These are phyloP conservation scores for Vitis hybrid DNA, from an alignment of 177 flowering plant species.

Conservation along the genomic window DNA sequence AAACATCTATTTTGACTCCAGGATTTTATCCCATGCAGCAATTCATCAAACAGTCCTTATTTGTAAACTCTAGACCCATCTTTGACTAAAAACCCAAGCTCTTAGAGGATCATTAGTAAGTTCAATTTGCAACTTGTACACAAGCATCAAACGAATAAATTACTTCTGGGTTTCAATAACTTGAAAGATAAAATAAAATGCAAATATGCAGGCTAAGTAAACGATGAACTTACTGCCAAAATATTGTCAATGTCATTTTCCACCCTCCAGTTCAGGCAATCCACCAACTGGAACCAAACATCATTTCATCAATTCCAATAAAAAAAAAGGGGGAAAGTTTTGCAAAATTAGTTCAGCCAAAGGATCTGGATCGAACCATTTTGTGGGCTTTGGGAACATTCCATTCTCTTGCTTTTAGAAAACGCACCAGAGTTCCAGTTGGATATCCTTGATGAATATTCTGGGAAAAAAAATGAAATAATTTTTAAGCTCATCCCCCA, in stretches of 20 bases:
- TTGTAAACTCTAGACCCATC: too few relatives aligned
- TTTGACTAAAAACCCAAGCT: too few relatives aligned
- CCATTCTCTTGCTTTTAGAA: constrained; percentile 77
- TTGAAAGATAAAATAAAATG: too few relatives aligned
- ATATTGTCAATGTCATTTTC: constrained; percentile 45
- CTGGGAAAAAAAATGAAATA: constrained; percentile 31
- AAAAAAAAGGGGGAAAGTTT: neutral
- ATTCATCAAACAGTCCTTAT: too few relatives aligned
- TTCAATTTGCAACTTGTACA: neutral
- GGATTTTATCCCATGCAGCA: too few relatives aligned
- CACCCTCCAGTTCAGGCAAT: constrained; percentile 46
- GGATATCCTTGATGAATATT: constrained; percentile 70
- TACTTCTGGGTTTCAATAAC: too few relatives aligned
- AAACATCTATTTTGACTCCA: neutral
- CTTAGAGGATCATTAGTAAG: neutral
- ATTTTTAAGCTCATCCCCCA: neutral
- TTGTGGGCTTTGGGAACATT: constrained; percentile 66
- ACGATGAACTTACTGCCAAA: constrained; percentile 28
- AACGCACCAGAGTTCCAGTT: constrained; percentile 55
- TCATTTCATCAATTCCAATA: neutral
- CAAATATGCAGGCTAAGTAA: neutral
- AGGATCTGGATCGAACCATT: constrained; percentile 45
- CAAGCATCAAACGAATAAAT: neutral
- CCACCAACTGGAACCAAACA: constrained; percentile 36
- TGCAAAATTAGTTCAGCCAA: neutral